Evolutionary conservation across 306 rosid genomes (phyloP), one percentile per base, ranked within the genome.

Genomic region (Dryas drummondii): DNA sequence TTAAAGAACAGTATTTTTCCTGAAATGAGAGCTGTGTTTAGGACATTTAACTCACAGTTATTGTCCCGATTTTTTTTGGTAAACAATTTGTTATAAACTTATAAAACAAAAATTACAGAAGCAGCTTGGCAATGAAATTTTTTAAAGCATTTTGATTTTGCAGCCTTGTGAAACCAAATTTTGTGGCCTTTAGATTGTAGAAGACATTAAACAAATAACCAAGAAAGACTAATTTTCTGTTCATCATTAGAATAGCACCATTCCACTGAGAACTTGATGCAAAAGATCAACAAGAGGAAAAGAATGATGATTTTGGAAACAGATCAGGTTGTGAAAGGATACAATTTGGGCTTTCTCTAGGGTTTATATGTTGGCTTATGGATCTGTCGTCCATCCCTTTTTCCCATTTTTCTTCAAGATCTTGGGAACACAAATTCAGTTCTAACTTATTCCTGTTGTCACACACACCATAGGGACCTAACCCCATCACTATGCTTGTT

Each of bases 111-210:
- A 32, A 32, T 32, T 11, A 37, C 22, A 37, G 67, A 13, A 37
- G 19, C 22, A 61, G 22, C 67, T 6, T 61, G 9, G 42, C 5
- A 14, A 61, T n/a, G 49, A 69, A 51, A 42, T 49, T 37, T 37
- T 15, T 60, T 52, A 9, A 69, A 69, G 58, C 60, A 69, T 51
- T 13, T 68, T 68, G 46, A 68, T 27, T 27, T 27, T 5, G 27
- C 7, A 27, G 60, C 48, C 16, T 32, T n/a, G 32, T 69, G 15
- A 27, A 68, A 48, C 52, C 67, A 61, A 61, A 46, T 46, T 40
- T 62, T 62, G 22, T 6, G 68, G 49, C 47, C 12, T 49, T 7
- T 16, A 17, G 37, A 49, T 41, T 16, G 49, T 8, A 63, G 15
- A 10, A 49, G 22, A 22, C 22, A 22, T 7, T 26, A 4, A 4